Evolutionary conservation across 345 rosid genomes (phyloP), one percentile per base, ranked within the genome.

Genomic region (Trapa incisa): DNA sequence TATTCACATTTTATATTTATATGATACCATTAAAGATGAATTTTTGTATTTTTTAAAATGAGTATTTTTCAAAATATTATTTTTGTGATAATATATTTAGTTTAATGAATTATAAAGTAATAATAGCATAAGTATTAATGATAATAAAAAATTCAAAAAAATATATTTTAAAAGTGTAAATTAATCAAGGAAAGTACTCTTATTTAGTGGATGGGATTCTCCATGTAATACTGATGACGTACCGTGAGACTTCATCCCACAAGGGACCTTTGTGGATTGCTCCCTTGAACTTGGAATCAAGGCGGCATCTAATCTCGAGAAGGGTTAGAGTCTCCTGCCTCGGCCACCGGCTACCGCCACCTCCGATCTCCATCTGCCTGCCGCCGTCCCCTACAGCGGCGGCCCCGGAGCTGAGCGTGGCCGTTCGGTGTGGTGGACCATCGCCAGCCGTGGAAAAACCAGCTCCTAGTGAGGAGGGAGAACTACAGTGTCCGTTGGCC

Each of bases 211-310:
- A 22, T 22, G 29, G 29, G 29, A 22, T 22, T 22, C 29, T 22
- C 29, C 29, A 22, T 22, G 29, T 22, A 22, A 10, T 5, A 37
- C 1, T 29, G 9, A 60, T 61, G 33, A 6, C 5, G 47, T 80
- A 87, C 92, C 92, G 83, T n/a, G 92, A 84, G 12, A 84, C 80
- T 74, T 87, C 85, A 72, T 83, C 85, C 92, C 92, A 87, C 56
- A 87, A 70, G 5, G 89, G 92, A 37, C 85, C 85, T 65, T 87
- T 87, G n/a, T 84, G 92, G 58, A 84, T 84, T 33, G 87, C 87
- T 57, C 84, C 92, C 69, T 75, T 84, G 86, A 87, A 87, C 86
- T 79, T 83, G 68, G 79, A 74, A 80, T 84, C 87, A 29, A 87
- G 89, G 61, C 84, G 74, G 67, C 87, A 84, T 87, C 92, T 87